Percentiles rank a stretch among this genome's conserved stretches.
These are phyloP conservation scores for Recurvomyces mirabilis DNA, from an alignment of 495 filamentous ascomycete species.

Conservation along the genomic window DNA sequence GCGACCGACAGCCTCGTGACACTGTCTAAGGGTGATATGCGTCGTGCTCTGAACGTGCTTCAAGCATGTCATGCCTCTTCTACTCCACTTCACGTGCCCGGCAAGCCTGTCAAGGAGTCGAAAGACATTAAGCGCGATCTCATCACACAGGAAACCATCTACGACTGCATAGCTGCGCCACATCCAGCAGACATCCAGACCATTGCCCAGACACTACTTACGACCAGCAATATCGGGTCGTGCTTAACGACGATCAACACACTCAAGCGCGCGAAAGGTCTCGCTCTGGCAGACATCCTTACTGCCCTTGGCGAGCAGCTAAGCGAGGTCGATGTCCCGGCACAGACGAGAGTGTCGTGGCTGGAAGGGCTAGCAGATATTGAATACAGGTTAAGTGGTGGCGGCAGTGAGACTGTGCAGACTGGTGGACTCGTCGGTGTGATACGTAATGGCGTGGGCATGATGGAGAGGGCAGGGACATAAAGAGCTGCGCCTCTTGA, in stretches of 20 bases:
- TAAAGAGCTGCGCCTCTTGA: background rate
- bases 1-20: slow-evolving; percentile 71
- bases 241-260: slow-evolving; percentile 78
- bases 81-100: slow-evolving; percentile 39
- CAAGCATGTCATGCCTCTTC: slow-evolving; percentile 94
- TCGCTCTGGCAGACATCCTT: slow-evolving; percentile 88
- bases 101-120: slow-evolving; percentile 39
- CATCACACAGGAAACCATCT: slow-evolving; percentile 86
- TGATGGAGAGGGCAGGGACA: slow-evolving; percentile 11
- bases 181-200: slow-evolving; percentile 79
- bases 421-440: slow-evolving; percentile 87
- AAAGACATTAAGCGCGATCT: slow-evolving; percentile 53
- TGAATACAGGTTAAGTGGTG: slow-evolving; percentile 80
- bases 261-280: slow-evolving; percentile 73
- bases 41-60: slow-evolving; percentile 84
- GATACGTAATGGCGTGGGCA: slow-evolving; percentile 56
- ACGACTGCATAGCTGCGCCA: slow-evolving; percentile 93
- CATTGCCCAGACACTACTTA: slow-evolving; percentile 73
- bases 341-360: slow-evolving; percentile 82
- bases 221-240: slow-evolving; percentile 71
- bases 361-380: slow-evolving; percentile 84
- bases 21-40: slow-evolving; percentile 92
- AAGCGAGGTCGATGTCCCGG: slow-evolving; percentile 68
- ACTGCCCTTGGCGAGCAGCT: slow-evolving; percentile 74
- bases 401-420: slow-evolving; percentile 80